Evolutionary conservation across 768 basidiomycete genomes (phyloP).

Genomic region (Mycena polygramma): DNA sequence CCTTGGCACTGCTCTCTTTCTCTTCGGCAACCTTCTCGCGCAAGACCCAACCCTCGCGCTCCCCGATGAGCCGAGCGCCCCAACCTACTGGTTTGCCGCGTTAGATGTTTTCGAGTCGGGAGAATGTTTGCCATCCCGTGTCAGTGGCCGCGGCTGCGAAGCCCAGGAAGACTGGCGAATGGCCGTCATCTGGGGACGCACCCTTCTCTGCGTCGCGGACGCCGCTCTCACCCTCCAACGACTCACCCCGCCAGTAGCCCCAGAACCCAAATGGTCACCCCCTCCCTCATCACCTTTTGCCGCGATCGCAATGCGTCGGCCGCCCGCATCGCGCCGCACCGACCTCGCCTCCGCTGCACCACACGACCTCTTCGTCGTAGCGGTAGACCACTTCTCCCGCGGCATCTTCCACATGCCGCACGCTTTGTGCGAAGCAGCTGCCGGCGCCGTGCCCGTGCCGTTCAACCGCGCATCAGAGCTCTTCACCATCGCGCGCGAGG

Average conservation of each 20-base stretch:
- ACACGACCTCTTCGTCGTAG: slow-evolving; percentile 68
- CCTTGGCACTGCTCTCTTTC: slow-evolving; percentile 72
- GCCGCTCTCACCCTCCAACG: slow-evolving; percentile 54
- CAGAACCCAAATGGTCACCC: slow-evolving; percentile 62
- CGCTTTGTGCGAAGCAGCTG: slow-evolving; percentile 36
- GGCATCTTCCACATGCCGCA: slow-evolving; percentile 83
- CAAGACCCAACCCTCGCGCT: slow-evolving; percentile 64
- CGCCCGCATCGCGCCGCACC: slow-evolving; percentile 64
- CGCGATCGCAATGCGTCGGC: slow-evolving; percentile 60
- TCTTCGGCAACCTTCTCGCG: slow-evolving; percentile 73
- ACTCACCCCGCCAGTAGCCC: slow-evolving; percentile 23
- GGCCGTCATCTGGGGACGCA: slow-evolving; percentile 76
- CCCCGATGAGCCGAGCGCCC: slow-evolving; percentile 67
- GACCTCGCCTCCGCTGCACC: slow-evolving; percentile 55
- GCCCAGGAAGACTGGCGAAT: slow-evolving; percentile 74
- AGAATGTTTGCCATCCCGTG: slow-evolving; percentile 68
- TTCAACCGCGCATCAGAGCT: slow-evolving; percentile 73
- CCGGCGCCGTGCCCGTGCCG: not conserved
- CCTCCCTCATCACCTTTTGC: slow-evolving; percentile 63
- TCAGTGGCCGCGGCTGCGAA: slow-evolving; percentile 48
- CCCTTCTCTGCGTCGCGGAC: slow-evolving; percentile 71
- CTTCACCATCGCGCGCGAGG: slow-evolving; percentile 72
- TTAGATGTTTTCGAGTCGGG: slow-evolving; percentile 80
- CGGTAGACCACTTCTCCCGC: slow-evolving; percentile 77
- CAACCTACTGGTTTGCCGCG: slow-evolving; percentile 74